Conservation (phyloP, 2,329 filamentous ascomycete genomes). For the Trichothecium sympodiale region DNA sequence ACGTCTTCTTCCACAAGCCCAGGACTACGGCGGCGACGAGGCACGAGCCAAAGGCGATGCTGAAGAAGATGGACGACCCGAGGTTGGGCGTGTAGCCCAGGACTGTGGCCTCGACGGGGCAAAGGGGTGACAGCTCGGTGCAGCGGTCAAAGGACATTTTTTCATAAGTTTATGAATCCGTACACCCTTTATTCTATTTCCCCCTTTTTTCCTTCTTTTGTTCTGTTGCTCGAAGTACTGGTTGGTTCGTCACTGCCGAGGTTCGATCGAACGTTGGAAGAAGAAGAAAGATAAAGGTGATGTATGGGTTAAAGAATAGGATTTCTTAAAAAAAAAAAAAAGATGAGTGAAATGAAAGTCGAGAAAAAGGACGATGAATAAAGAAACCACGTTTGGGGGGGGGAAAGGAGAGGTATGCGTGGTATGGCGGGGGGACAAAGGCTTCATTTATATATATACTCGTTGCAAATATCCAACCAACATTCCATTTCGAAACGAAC, state of each 20-base stretch:
- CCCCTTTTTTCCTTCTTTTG: neutral
- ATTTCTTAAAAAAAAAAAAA: no score
- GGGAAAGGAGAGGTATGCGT: neutral
- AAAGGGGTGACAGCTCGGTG: conserved; percentile 25
- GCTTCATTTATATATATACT: neutral
- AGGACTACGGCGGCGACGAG: conserved; percentile 27
- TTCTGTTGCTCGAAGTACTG: neutral
- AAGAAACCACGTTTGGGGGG: no score
- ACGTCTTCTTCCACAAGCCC: conserved; percentile 40
- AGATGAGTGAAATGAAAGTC: no score
- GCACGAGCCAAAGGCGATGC: conserved; percentile 34
- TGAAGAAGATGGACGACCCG: conserved; percentile 44
- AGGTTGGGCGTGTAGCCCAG: conserved; percentile 45
- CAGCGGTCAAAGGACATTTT: conserved; percentile 14
- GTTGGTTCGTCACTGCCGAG: no score
- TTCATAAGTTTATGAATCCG: no score
- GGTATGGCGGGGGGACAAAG: neutral
- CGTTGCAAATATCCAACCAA: neutral
- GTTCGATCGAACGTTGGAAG: no score
- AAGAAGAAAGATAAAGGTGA: no score
- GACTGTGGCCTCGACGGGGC: conserved; percentile 41
- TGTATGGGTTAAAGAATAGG: no score
- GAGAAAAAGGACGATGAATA: no score
- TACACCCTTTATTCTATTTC: neutral
- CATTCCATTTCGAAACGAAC: no score